Conservation (phyloP, 805 yeast genomes). For the Groenewaldozyma salmanticensis region DNA sequence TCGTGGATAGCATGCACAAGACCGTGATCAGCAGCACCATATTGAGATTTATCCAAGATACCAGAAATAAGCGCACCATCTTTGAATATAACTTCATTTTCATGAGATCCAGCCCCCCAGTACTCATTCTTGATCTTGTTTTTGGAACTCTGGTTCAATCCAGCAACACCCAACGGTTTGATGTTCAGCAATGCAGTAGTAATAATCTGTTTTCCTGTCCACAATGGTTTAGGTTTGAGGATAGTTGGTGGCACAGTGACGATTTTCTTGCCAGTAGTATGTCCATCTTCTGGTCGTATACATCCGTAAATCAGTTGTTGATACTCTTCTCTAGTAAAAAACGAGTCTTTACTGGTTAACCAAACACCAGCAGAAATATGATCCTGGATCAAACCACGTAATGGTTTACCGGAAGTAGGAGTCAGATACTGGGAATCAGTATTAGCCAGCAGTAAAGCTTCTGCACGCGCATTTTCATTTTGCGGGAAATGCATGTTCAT, state of each 20-base stretch:
- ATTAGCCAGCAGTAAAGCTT: slow-evolving; percentile 88
- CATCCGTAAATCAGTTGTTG: slow-evolving; percentile 92
- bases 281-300: slow-evolving; percentile 96
- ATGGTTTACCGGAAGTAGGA: slow-evolving; percentile 97
- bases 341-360: slow-evolving; percentile 88
- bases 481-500: slow-evolving; percentile 99
- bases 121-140: slow-evolving; percentile 91
- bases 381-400: slow-evolving; percentile 98
- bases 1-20: slow-evolving; percentile 93
- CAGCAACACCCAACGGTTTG: slow-evolving; percentile 81
- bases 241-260: slow-evolving; percentile 85
- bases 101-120: slow-evolving; percentile 82
- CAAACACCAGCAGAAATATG: slow-evolving; percentile 98
- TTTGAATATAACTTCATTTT: slow-evolving; percentile 75
- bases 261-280: slow-evolving; percentile 50
- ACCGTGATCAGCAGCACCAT: slow-evolving; percentile 97
- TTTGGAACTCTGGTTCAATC: slow-evolving; percentile 71
- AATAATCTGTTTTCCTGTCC: slow-evolving; percentile 98
- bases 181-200: slow-evolving; percentile 85
- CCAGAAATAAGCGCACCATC: slow-evolving; percentile 87
- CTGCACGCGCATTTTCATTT: slow-evolving; percentile 93
- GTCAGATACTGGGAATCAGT: slow-evolving; percentile 96
- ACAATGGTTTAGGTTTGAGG: slow-evolving; percentile 74
- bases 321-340: slow-evolving; percentile 83
- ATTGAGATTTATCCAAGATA: slow-evolving; percentile 93